These are phyloP conservation scores for Gloeostereum incarnatum DNA, from an alignment of 768 basidiomycete genomes.

Conservation along the genomic window DNA sequence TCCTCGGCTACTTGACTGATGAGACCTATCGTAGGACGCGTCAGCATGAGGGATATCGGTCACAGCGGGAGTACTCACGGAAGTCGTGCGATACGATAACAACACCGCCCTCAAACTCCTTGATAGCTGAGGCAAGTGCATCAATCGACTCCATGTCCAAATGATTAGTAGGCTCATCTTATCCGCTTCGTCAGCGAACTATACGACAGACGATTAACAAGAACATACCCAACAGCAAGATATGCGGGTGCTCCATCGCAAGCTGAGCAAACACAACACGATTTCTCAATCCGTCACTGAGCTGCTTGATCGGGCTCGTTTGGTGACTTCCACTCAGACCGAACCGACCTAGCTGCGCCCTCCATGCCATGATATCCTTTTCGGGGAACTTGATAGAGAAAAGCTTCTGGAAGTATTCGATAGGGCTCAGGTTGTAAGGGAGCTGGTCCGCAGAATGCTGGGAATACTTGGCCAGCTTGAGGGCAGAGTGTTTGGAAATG, in stretches of 20 bases:
- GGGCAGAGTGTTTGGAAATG: constrained; percentile 75
- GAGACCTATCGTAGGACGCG: constrained; percentile 43
- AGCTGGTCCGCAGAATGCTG: constrained; percentile 99
- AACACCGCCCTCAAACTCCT: constrained; percentile 95
- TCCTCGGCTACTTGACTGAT: constrained; percentile 98
- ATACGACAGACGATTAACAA: constrained; percentile 1
- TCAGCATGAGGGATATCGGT: background rate
- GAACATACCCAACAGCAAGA: constrained; percentile 69
- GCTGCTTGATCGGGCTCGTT: constrained; percentile 85
- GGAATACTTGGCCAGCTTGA: constrained; percentile 97
- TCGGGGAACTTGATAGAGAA: constrained; percentile 86
- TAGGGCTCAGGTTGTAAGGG: constrained; percentile 83
- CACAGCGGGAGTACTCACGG: constrained; percentile 46
- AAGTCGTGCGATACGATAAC: constrained; percentile 99
- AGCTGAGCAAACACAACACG: constrained; percentile 96
- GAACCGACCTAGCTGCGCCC: constrained; percentile 90
- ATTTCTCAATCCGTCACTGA: constrained; percentile 95
- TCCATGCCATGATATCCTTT: constrained; percentile 90
- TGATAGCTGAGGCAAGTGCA: constrained; percentile 91
- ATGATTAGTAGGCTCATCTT: constrained; percentile 94
- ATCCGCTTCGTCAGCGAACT: constrained; percentile 6
- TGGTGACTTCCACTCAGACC: constrained; percentile 94
- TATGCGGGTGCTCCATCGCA: constrained; percentile 96
- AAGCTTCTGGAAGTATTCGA: constrained; percentile 86
- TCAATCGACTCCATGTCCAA: constrained; percentile 98